Evolutionary conservation across 495 filamentous ascomycete genomes (phyloP), one percentile per base, ranked within the genome.

Genomic region (Penicillium coffeae): DNA sequence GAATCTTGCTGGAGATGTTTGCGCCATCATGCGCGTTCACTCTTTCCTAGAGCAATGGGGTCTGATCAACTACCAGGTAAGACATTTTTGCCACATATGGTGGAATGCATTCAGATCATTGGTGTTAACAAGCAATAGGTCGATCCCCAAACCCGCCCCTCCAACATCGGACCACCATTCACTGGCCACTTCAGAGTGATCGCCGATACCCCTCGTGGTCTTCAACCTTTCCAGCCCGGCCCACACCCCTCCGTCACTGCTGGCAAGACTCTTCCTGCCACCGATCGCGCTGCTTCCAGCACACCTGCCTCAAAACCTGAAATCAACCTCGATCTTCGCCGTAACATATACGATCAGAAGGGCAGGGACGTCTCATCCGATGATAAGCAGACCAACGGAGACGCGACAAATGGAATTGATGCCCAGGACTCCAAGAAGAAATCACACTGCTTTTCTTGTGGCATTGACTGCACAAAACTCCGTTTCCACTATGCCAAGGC

Each of bases 1-100:
- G 45, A 98, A 98, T 65, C 76, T 98, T 53, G 91, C 94, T 7
- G 93, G 93, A 50, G 93, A 98, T 70, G 93, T 98, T 44, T 97
- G 93, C 66, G 93, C 94, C 12, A 97, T 98, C 54, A 96, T 97
- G 93, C 84, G 93, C 45, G 89, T 98, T 19, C 93, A 98, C 69
- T 88, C 89, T 4, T 97, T 97, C 72, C 78, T 98, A n/a, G 93
- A 98, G 70, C 91, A 96, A 64, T 98, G 93, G 93, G 93, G 93
- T 9, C 70, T 98, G 62, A 97, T 98, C 55, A 98, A 98, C 66
- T 98, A 97, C 63, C 93, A 98, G 72, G 93, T 95, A 73, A 52
- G 55, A 45, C 41, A 18, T n/a, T n/a, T 8, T n/a, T n/a, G n/a
- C n/a, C n/a, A n/a, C n/a, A n/a, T n/a, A n/a, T n/a, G n/a, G n/a